phyloP scores from a whole-genome alignment of 768 basidiomycete genomes.

The Boletus pseudopeckii region DNA sequence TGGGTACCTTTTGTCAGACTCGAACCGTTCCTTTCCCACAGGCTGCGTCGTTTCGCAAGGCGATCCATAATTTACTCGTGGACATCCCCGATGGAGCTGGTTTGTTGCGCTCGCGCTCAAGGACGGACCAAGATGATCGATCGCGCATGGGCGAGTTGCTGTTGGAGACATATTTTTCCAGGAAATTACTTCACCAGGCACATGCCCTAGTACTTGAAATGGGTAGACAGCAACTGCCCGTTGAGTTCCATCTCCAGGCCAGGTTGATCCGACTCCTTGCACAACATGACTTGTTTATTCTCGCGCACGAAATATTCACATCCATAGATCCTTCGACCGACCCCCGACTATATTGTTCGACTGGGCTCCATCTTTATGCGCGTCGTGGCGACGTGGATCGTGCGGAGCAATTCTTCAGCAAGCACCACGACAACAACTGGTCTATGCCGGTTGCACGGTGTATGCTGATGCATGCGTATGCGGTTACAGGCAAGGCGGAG shows the following conservation, averaged over 20 bases:
- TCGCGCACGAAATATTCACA: constrained; percentile 44
- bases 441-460: constrained; percentile 32
- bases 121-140: constrained; percentile 28
- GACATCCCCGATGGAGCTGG: constrained; percentile 33
- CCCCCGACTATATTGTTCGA: constrained; percentile 30
- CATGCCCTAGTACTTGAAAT: constrained; percentile 41
- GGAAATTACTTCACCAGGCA: constrained; percentile 35
- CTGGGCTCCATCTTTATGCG: constrained; percentile 52
- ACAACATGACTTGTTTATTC: constrained; percentile 34
- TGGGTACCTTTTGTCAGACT: constrained; percentile 24
- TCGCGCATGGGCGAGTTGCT: constrained; percentile 38
- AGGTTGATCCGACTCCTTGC: constrained; percentile 43
- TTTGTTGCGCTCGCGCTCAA: constrained; percentile 20
- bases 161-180: constrained; percentile 37
- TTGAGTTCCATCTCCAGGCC: constrained; percentile 31
- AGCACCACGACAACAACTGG: constrained; percentile 31
- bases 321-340: constrained; percentile 25
- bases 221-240: constrained; percentile 32
- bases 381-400: constrained; percentile 47
- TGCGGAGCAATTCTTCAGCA: constrained; percentile 43
- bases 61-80: constrained; percentile 26
- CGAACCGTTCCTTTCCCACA: constrained; percentile 6
- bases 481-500: constrained; percentile 40
- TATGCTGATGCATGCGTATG: constrained; percentile 56
- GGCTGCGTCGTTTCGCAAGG: constrained; percentile 28